Evolutionary conservation across 2,329 filamentous ascomycete species (phyloP).

Genomic region (Xylariaceae sp.): DNA sequence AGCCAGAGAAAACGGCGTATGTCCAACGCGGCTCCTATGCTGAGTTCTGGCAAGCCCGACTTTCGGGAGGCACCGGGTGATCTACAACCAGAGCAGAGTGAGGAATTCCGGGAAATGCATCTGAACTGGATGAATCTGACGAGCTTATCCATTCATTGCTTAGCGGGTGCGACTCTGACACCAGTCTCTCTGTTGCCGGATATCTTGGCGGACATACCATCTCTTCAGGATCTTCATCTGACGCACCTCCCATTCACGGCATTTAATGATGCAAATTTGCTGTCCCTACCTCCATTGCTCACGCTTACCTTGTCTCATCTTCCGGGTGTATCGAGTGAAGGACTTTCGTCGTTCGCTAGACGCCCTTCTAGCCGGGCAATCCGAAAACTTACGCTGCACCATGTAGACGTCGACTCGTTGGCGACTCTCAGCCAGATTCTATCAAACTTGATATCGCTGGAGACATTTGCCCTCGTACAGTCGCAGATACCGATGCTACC

Average conservation of each 20-base stretch:
- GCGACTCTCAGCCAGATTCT: slow-evolving; percentile 57
- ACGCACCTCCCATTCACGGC: slow-evolving; percentile 52
- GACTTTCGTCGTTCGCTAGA: slow-evolving; percentile 55
- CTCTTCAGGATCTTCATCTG: slow-evolving; percentile 56
- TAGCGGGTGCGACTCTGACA: slow-evolving; percentile 50
- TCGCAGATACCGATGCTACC: slow-evolving; percentile 51
- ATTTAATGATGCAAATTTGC: slow-evolving; percentile 54
- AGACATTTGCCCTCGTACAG: slow-evolving; percentile 53
- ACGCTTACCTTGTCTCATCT: slow-evolving; percentile 54
- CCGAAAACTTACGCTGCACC: slow-evolving; percentile 49
- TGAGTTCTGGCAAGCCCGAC: slow-evolving; percentile 22
- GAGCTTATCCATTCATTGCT: slow-evolving; percentile 56
- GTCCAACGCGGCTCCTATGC: slow-evolving; percentile 24
- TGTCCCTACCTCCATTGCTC: slow-evolving; percentile 51
- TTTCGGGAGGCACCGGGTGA: slow-evolving; percentile 32
- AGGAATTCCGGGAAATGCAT: slow-evolving; percentile 49
- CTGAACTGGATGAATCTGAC: slow-evolving; percentile 52
- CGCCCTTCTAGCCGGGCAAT: slow-evolving; percentile 44
- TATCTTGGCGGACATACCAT: slow-evolving; percentile 48
- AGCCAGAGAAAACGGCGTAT: slow-evolving; percentile 35
- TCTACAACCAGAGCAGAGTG: slow-evolving; percentile 40
- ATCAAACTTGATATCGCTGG: slow-evolving; percentile 48
- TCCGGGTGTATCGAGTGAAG: slow-evolving; percentile 51
- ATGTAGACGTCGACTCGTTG: slow-evolving; percentile 53
- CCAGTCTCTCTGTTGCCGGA: slow-evolving; percentile 50